phyloP scores from a whole-genome alignment of 495 filamentous ascomycete genomes.

The Aspergillus panamensis region DNA sequence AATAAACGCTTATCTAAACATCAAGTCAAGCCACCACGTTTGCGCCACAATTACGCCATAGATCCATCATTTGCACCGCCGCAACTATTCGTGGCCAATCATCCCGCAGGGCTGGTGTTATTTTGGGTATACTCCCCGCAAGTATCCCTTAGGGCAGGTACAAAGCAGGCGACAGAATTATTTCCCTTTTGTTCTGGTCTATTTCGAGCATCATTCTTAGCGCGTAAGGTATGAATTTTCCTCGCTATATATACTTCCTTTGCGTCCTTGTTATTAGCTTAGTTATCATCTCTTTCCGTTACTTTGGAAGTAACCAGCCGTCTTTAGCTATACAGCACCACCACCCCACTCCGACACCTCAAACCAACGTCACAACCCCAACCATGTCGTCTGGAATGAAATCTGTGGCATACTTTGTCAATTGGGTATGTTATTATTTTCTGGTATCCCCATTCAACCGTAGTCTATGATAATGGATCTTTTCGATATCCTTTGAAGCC shows the following conservation, averaged over 20 bases:
- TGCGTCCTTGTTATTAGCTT: slow-evolving; percentile 15
- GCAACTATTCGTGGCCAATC: slow-evolving; percentile 5
- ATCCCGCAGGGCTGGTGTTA: slow-evolving; percentile 4
- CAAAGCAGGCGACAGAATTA: slow-evolving; percentile 18
- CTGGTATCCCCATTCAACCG: background rate
- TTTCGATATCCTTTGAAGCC: slow-evolving; percentile 1
- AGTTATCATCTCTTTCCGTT: slow-evolving; percentile 19
- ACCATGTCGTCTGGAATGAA: slow-evolving; percentile 37
- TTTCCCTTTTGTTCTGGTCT: slow-evolving; percentile 7
- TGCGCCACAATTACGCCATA: slow-evolving; percentile 4
- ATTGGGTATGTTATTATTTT: slow-evolving; percentile 46
- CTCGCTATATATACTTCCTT: slow-evolving; percentile 6
- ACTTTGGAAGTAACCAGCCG: slow-evolving; percentile 22
- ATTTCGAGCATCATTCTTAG: slow-evolving; percentile 6
- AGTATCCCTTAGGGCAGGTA: slow-evolving; percentile 8
- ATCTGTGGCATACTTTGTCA: slow-evolving; percentile 54
- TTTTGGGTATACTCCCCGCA: slow-evolving; percentile 16
- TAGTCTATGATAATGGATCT: background rate
- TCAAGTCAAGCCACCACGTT: background rate
- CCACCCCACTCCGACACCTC: background rate
- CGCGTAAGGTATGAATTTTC: slow-evolving; percentile 13
- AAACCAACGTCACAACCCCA: slow-evolving; percentile 18
- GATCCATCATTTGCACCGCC: slow-evolving; percentile 14
- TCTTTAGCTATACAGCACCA: slow-evolving; percentile 13
- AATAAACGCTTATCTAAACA: background rate